Evolutionary conservation across 768 basidiomycete species (phyloP).

Genomic region (Pleurotus salmoneostramineus): DNA sequence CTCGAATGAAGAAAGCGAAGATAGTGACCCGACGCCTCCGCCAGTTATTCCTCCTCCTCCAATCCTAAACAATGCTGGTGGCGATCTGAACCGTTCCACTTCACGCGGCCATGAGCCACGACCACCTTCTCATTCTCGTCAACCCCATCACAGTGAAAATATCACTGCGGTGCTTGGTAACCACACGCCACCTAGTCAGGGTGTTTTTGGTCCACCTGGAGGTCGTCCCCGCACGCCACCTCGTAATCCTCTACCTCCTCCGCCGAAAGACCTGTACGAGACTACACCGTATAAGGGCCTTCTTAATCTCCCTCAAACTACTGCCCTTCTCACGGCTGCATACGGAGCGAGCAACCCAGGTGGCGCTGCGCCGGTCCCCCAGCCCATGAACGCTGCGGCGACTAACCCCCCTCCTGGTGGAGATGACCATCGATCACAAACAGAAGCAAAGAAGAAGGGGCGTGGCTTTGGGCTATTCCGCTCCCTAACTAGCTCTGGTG

Average conservation of each 20-base stretch:
- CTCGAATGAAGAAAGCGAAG: background rate
- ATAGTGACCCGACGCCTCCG: constrained; percentile 1
- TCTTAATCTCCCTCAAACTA: constrained; percentile 47
- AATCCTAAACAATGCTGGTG: background rate
- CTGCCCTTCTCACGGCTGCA: constrained; percentile 26
- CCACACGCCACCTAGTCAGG: constrained; percentile 21
- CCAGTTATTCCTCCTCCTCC: background rate
- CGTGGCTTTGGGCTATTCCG: background rate
- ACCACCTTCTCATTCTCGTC: background rate
- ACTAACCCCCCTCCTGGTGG: constrained; percentile 2
- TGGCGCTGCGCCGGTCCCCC: constrained; percentile 8
- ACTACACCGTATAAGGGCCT: constrained; percentile 53
- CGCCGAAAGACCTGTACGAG: constrained; percentile 58
- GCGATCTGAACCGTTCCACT: background rate
- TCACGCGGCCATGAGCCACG: background rate
- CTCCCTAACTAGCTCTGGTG: background rate
- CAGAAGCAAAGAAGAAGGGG: constrained; percentile 5
- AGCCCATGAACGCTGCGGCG: background rate
- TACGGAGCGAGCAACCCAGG: background rate
- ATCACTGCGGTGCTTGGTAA: constrained; percentile 27
- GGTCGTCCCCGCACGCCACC: constrained; percentile 16
- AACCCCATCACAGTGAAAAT: constrained; percentile 7
- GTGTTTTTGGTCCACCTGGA: constrained; percentile 26
- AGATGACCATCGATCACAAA: constrained; percentile 4
- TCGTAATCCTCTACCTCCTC: constrained; percentile 59